Evolutionary conservation across 192 early-diverging fungal genomes (phyloP), one percentile per base, ranked within the genome.

Genomic region (Backusella westeae): DNA sequence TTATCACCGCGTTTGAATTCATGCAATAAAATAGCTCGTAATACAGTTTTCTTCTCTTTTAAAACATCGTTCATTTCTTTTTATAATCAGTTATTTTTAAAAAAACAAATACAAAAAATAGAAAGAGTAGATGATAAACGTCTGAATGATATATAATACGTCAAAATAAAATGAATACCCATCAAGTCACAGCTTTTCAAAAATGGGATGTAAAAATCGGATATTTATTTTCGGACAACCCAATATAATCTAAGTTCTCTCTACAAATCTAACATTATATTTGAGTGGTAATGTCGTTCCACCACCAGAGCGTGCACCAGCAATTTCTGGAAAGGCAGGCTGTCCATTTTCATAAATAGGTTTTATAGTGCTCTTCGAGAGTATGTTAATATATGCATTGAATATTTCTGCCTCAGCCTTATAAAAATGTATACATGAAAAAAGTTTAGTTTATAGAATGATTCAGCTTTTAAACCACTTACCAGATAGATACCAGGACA

Each of bases 401-500:
- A 69, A 69, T 14, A 69, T 69, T 39, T 69, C 68, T 38, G 35
- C 34, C 3, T 69, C 68, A 0, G 68, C 68, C 68, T 69, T 42
- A 38, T 14, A 7, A 68, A 69, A 38, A 26, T 23, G 14, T 14
- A 68, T 19, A 34, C 6, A 17, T 23, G 6, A 34, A 68, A 35
- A 38, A 35, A n/a, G 36, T 12, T 21, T 34, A 68, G 35, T 36
- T 36, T 68, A 29, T 21, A 36, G 15, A 34, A 36, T 7, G 35
- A 38, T 8, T 15, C 7, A 3, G 17, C 38, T 36, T 32, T 35
- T 63, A 29, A 29, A 29, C 0, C 3, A 63, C 56, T 26, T 69
- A 36, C 72, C 34, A 74, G 41, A 32, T 63, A 74, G n/a, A 65
- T 65, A 21, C 65, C 74, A 69, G 67, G 74, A 44, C 74, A 69